Evolutionary conservation across 2,329 filamentous ascomycete species (phyloP).

Genomic region (Exophiala lecanii-corni): DNA sequence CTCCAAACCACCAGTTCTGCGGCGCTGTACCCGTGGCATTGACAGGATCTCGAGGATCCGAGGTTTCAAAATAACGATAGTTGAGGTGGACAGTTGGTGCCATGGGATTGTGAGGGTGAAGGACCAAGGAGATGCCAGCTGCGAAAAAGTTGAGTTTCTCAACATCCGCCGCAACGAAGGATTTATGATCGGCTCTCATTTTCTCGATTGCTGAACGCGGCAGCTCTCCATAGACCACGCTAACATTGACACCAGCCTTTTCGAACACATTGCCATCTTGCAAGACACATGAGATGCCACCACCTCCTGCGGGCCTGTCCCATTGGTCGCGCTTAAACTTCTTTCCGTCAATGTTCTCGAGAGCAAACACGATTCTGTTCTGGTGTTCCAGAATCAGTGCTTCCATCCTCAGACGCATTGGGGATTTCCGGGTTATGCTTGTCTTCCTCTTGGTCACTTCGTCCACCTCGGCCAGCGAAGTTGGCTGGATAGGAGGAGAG

Average conservation of each 20-base stretch:
- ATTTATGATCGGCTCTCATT: constrained; percentile 95
- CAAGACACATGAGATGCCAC: constrained; percentile 88
- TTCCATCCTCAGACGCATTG: constrained; percentile 98
- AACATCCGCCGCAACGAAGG: constrained; percentile 67
- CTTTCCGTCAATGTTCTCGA: constrained; percentile 78
- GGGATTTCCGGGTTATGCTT: constrained; percentile 69
- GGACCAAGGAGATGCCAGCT: constrained; percentile 83
- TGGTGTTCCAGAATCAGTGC: constrained; percentile 92
- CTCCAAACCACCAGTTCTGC: constrained; percentile 96
- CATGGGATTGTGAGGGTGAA: constrained; percentile 94
- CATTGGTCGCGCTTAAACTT: constrained; percentile 81
- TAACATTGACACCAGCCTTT: constrained; percentile 93
- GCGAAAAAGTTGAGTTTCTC: constrained; percentile 93
- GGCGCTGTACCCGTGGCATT: constrained; percentile 42
- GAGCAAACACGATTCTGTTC: constrained; percentile 73
- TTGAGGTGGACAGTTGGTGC: constrained; percentile 96
- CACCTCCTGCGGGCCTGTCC: constrained; percentile 81
- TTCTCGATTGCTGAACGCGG: constrained; percentile 82
- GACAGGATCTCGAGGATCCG: constrained; percentile 71
- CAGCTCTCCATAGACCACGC: constrained; percentile 86
- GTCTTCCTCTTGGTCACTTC: constrained; percentile 73
- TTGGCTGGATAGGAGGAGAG: constrained; percentile 27
- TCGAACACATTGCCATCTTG: constrained; percentile 97
- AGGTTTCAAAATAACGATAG: constrained; percentile 97
- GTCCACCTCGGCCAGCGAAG: constrained; percentile 78